Evolutionary conservation across 352 stramenopile species (phyloP).

Genomic region (Phytophthora palmivora): DNA sequence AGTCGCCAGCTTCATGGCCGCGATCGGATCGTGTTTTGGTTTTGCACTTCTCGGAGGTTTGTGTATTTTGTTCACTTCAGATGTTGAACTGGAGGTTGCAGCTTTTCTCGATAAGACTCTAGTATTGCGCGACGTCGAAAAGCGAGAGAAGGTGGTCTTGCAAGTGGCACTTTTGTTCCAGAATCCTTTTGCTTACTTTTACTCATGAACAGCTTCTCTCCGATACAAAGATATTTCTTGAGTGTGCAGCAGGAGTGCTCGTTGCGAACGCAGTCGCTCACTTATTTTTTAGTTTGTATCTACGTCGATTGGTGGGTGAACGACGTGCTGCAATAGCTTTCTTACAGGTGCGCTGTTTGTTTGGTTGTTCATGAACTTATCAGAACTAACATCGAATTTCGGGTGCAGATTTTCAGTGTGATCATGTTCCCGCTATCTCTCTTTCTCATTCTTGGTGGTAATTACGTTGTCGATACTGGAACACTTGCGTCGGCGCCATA

Average conservation of each 20-base stretch:
- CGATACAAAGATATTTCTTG: constrained; percentile 50
- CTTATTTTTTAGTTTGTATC: constrained; percentile 48
- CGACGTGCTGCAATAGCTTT: constrained; percentile 64
- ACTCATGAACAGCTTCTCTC: constrained; percentile 47
- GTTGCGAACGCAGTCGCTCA: constrained; percentile 45
- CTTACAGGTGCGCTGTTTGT: constrained; percentile 50
- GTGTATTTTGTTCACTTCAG: constrained; percentile 59
- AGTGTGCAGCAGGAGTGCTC: constrained; percentile 43
- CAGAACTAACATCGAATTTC: background rate
- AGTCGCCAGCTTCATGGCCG: constrained; percentile 62
- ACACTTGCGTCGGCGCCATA: constrained; percentile 70
- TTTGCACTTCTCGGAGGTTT: constrained; percentile 62
- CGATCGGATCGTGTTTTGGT: constrained; percentile 54
- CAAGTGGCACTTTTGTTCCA: background rate
- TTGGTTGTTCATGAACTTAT: background rate
- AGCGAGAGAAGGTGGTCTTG: constrained; percentile 50
- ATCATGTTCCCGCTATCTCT: constrained; percentile 70
- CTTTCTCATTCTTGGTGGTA: constrained; percentile 71
- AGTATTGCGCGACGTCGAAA: constrained; percentile 31
- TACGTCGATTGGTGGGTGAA: constrained; percentile 59
- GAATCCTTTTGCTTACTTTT: background rate
- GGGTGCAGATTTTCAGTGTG: constrained; percentile 63
- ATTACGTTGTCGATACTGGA: constrained; percentile 79
- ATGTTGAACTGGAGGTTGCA: constrained; percentile 52
- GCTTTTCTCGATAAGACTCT: constrained; percentile 63